Evolutionary conservation across 2,329 filamentous ascomycete genomes (phyloP).

Genomic region (Akanthomyces lecanii): DNA sequence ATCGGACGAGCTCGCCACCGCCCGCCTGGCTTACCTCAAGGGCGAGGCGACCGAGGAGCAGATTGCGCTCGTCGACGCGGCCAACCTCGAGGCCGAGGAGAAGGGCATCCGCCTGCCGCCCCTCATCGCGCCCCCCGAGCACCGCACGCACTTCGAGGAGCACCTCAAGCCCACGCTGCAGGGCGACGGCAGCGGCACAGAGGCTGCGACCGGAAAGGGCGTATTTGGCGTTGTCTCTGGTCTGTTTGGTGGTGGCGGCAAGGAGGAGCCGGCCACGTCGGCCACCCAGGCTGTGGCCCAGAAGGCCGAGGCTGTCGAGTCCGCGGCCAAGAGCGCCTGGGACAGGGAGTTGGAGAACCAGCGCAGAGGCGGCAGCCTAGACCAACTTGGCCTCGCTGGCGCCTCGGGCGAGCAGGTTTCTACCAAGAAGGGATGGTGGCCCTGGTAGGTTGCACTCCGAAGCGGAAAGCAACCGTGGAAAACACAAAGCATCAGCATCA

Average conservation of each 20-base stretch:
- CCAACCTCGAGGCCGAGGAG: conserved; percentile 44
- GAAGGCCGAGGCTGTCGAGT: conserved; percentile 23
- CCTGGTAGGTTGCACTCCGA: conserved; percentile 26
- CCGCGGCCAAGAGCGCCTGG: conserved; percentile 42
- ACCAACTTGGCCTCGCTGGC: conserved; percentile 43
- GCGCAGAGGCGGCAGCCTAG: conserved; percentile 46
- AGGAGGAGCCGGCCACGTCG: conserved; percentile 14
- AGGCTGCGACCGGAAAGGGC: conserved; percentile 30
- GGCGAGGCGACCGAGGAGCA: conserved; percentile 54
- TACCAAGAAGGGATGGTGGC: conserved; percentile 49
- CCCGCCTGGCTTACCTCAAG: conserved; percentile 57
- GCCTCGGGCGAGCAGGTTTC: conserved; percentile 24
- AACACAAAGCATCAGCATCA: conserved; percentile 16
- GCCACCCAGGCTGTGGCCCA: conserved; percentile 19
- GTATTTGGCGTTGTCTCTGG: conserved; percentile 33
- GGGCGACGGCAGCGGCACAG: conserved; percentile 21
- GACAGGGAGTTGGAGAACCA: conserved; percentile 50
- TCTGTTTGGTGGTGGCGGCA: conserved; percentile 26
- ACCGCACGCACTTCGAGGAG: conserved; percentile 35
- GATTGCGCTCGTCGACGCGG: conserved; percentile 53
- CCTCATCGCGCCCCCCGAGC: conserved; percentile 44
- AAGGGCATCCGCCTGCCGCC: conserved; percentile 46
- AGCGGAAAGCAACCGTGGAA: neutral
- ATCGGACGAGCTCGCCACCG: conserved; percentile 51
- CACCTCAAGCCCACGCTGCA: conserved; percentile 31